Percentiles rank a stretch among this genome's conserved stretches.
Conservation (phyloP, 768 basidiomycete species). For the Hirschioporus abietinus region DNA sequence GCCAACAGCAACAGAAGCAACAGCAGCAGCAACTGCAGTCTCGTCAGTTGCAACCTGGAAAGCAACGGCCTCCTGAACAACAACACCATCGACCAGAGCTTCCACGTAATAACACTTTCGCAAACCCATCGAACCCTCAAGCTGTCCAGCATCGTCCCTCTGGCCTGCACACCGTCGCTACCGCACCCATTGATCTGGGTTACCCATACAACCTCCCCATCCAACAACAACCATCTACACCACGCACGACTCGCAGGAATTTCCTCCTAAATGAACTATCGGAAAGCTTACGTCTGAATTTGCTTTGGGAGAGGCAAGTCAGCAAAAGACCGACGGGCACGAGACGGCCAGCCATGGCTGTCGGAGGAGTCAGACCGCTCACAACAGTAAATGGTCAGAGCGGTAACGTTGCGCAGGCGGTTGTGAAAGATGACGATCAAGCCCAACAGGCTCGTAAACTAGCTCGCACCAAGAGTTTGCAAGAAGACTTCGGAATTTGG, state of each 20-base stretch:
- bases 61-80: background rate
- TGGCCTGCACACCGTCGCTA: slow-evolving; percentile 29
- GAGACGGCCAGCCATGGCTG: background rate
- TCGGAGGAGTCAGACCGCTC: background rate
- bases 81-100: background rate
- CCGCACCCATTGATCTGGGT: slow-evolving; percentile 54
- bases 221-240: slow-evolving; percentile 63
- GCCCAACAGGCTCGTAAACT: slow-evolving; percentile 33
- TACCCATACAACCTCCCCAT: slow-evolving; percentile 72
- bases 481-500: slow-evolving; percentile 66
- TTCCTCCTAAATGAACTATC: slow-evolving; percentile 85
- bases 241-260: slow-evolving; percentile 75
- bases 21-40: slow-evolving; percentile 2
- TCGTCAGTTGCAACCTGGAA: slow-evolving; percentile 4
- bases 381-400: background rate
- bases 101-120: background rate
- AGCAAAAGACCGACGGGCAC: background rate
- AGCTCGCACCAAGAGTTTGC: slow-evolving; percentile 62
- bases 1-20: slow-evolving; percentile 18
- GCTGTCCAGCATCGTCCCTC: slow-evolving; percentile 13
- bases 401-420: background rate
- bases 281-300: slow-evolving; percentile 74
- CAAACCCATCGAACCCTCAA: background rate
- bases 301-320: slow-evolving; percentile 57
- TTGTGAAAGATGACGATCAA: background rate